Evolutionary conservation across 345 rosid species (phyloP), one percentile per base, ranked within the genome.

Genomic region (Gossypium longicalyx): DNA sequence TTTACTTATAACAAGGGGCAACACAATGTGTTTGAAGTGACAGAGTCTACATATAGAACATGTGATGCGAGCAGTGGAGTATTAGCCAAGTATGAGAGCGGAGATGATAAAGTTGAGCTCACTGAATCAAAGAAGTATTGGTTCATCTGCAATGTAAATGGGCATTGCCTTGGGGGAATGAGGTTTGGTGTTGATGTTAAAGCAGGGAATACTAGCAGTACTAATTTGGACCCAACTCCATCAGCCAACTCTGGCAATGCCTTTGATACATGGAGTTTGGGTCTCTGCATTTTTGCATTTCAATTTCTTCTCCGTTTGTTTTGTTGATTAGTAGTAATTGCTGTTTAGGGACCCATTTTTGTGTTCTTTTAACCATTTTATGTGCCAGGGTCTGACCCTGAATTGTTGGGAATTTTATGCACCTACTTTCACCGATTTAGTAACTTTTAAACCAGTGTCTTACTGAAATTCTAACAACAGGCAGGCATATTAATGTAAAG

Each of bases 131-230:
- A 68, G 72, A 85, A 81, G 69, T 80, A 86, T 65, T 83, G 87
- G 86, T 89, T 89, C 78, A 43, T 89, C 25, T 89, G 92, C 82
- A 77, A 51, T 48, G 22, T 79, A 12, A 76, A 0, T 19, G 92
- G 92, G 0, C 92, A 88, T 75, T 88, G 92, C 80, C 79, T 84
- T 67, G 89, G 86, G 17, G 89, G 89, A 17, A 88, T 86, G 92
- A 86, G 90, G 78, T 81, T 88, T 41, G 15, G 34, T 38, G 47
- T 88, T 58, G 65, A 81, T 19, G 86, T 80, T 11, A 67, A 70
- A 52, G 11, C 61, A n/a, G 48, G 27, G 11, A 70, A 70, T 45
- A 57, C 29, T 15, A 68, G 13, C 23, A 53, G 27, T 66, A 70
- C 41, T n/a, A 10, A 27, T 71, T 48, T 23, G 20, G 52, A 20